Base-by-base conservation (phyloP, 2,329 filamentous ascomycete species). In the Alternaria consortialis region DNA sequence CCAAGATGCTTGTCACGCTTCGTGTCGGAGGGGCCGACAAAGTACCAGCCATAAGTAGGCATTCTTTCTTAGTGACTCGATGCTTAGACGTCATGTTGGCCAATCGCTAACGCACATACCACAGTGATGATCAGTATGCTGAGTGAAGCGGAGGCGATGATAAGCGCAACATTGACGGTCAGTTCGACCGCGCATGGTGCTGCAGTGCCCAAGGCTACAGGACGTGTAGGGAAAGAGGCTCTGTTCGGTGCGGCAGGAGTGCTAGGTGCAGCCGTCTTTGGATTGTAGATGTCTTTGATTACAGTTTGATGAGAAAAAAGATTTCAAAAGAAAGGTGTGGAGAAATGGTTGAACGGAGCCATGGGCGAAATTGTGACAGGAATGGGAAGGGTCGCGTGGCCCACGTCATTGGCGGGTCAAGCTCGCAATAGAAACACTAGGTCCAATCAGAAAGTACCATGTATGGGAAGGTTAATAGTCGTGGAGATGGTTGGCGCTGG, bases 351-450 rank as follows among this genome's bases (percentile, higher is more conserved):
- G 46, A 50, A 37, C 9, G 32, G 20, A 34, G 46, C 31, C 20
- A 50, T 37, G 46, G 31, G 15, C 20, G 32, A 25, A 50, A 50
- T 25, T 36, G 46, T 50, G 46, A 50, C 20, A 37, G 51, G 17
- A 53, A 12, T 31, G 34, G 32, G n/a, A 50, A 39, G 37, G 48
- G 52, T 60, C 57, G 57, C 53, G 57, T 60, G 57, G 25, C 52
- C 57, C 43, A 56, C 53, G 57, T 56, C 57, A 60, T 60, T 60
- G 57, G 57, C 44, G 44, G 43, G 31, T 42, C 39, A 47, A 32
- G 39, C 53, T 47, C 39, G 44, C 47, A 39, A 12, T 36, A 37
- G 46, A 31, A 23, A 23, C 13, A 15, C 13, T 9, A 15, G 43
- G 5, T 5, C 58, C 53, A 60, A 60, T 60, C 25, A 46, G 42